phyloP scores from a whole-genome alignment of 148 eudicot genomes.

The Linanthus parryae region DNA sequence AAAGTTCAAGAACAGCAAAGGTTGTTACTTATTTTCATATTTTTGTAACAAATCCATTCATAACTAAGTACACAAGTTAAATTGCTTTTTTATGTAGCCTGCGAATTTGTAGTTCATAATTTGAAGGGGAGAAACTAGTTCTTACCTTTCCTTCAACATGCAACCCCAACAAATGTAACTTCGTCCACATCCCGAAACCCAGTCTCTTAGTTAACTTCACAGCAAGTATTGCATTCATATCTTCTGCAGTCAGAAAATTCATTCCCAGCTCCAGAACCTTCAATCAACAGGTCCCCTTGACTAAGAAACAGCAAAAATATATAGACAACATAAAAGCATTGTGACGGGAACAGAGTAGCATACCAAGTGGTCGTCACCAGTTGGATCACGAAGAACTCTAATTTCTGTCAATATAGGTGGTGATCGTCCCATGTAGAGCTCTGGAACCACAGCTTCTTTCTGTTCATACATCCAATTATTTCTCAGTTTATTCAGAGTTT shows the following conservation, averaged over 20 bases:
- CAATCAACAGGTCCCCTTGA: conserved; percentile 3
- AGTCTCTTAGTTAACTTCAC: conserved; percentile 68
- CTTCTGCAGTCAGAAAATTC: conserved; percentile 86
- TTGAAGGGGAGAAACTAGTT: not conserved
- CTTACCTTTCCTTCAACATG: conserved; percentile 96
- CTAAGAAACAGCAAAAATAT: not conserved
- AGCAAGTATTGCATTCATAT: conserved; percentile 78
- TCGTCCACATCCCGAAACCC: conserved; percentile 81
- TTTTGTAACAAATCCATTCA: not conserved
- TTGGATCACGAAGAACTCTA: conserved; percentile 68
- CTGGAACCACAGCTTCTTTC: conserved; percentile 61
- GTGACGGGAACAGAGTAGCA: conserved; percentile 1
- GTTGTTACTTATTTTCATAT: too few relatives aligned
- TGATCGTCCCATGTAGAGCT: conserved; percentile 77
- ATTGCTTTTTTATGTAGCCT: not conserved
- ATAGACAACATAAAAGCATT: not conserved
- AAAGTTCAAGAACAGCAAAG: not conserved
- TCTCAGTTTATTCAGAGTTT: conserved; percentile 6
- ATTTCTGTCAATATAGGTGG: conserved; percentile 90
- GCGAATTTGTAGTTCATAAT: not conserved
- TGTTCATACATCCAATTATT: conserved; percentile 21
- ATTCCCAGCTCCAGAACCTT: conserved; percentile 89
- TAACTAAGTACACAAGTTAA: not conserved
- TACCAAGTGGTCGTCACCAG: conserved; percentile 92
- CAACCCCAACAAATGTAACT: conserved; percentile 80